Base-by-base conservation (phyloP, 139 green algal species). In the Chlorella sp. region DNA sequence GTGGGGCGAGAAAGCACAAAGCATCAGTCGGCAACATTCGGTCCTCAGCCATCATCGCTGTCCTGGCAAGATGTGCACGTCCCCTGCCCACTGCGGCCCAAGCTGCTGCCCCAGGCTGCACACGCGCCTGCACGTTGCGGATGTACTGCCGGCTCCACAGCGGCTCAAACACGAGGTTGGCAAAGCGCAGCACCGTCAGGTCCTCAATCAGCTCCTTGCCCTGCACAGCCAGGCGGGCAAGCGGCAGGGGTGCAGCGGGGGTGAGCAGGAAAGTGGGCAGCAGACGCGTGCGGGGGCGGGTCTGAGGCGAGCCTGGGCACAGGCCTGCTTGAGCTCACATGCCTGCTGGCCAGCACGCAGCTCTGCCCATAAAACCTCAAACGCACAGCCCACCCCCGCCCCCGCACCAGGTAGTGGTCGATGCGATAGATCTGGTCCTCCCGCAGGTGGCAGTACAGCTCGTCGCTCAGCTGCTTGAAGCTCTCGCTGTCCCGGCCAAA, bases 191-290 rank as follows among this genome's bases (percentile, higher is more conserved):
- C 43, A 99, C 96, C 67, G 94, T 97, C 65, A 99, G 89, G 90
- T 99, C 99, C 87, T 99, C 96, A 62, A 99, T 98, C 56, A 99
- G 90, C 94, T 99, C 97, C 91, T 99, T 99, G 86, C 97, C 97
- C 72, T 78, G 72, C 72, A 2, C 43, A 30, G 68, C 3, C 0
- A 11, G 30, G 68, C 2, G 30, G 38, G 68, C 38, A 73, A 16
- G n/a, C n/a, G n/a, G n/a, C n/a, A n/a, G n/a, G n/a, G n/a, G n/a
- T n/a, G n/a, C n/a, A n/a, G n/a, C n/a, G n/a, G n/a, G n/a, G n/a
- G n/a, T n/a, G n/a, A n/a, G n/a, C n/a, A n/a, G 67, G 64, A 9
- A 22, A 70, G 8, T 36, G 41, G 8, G 5, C 32, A 36, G 64
- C 26, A 40, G 64, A 11, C 2, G 30, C 60, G 16, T 65, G 11